Percentiles rank a stretch among this genome's conserved stretches.
These are phyloP conservation scores for Lignosus rhinocerotis DNA, from an alignment of 1,284 basidiomycete species.

Conservation along the genomic window DNA sequence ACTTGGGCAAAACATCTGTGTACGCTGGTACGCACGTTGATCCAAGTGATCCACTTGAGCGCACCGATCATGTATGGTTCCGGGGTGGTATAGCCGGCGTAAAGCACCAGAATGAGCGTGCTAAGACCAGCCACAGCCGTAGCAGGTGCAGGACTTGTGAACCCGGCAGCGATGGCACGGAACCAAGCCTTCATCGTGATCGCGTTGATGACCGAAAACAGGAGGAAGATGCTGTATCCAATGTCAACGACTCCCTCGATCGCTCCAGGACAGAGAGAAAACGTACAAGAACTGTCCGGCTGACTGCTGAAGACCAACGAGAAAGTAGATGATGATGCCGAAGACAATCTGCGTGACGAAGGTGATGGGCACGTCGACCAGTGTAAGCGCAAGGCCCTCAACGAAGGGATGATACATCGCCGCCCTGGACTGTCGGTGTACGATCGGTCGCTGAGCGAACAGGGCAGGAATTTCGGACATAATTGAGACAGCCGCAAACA, in stretches of 20 bases:
- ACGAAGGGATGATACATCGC: constrained; percentile 70
- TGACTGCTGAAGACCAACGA: constrained; percentile 55
- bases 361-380: constrained; percentile 72
- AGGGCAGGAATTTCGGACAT: constrained; percentile 77
- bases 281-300: constrained; percentile 64
- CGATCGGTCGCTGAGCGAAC: constrained; percentile 73
- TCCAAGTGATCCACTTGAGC: constrained; percentile 63
- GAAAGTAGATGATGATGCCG: constrained; percentile 62
- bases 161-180: constrained; percentile 56
- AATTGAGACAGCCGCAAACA: constrained; percentile 54
- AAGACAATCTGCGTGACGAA: constrained; percentile 52
- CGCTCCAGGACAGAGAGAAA: background rate
- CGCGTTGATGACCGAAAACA: constrained; percentile 51
- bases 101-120: constrained; percentile 46
- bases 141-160: constrained; percentile 53
- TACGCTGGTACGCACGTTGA: constrained; percentile 59
- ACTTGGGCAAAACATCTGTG: background rate
- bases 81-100: constrained; percentile 52
- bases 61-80: constrained; percentile 62
- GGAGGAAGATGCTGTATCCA: constrained; percentile 46
- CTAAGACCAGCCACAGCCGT: constrained; percentile 61
- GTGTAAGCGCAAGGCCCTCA: constrained; percentile 65
- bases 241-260: background rate
- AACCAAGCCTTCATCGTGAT: constrained; percentile 67
- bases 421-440: constrained; percentile 57